Conservation (phyloP, 768 basidiomycete species). For the Pisolithus marmoratus region DNA sequence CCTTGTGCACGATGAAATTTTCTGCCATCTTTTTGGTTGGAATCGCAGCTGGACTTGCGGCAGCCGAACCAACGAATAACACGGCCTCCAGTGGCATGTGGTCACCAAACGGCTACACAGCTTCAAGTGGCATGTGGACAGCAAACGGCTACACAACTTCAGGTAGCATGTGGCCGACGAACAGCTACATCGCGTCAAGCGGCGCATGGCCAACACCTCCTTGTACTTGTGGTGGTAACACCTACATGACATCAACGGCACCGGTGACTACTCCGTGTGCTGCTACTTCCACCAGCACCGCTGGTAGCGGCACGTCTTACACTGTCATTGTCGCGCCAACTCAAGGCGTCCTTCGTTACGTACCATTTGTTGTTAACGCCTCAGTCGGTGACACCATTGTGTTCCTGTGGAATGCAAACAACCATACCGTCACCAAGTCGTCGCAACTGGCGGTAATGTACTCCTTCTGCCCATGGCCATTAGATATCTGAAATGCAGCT, state of each 20-base stretch:
- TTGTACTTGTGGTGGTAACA: slow-evolving; percentile 20
- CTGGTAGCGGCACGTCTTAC: slow-evolving; percentile 52
- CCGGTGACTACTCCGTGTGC: slow-evolving; percentile 17
- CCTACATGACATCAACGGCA: slow-evolving; percentile 28
- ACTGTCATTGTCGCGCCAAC: slow-evolving; percentile 76
- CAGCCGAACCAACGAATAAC: not conserved
- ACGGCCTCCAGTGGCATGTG: too few species aligned
- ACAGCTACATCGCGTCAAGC: too few species aligned
- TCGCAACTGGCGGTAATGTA: slow-evolving; percentile 30
- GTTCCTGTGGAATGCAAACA: slow-evolving; percentile 74
- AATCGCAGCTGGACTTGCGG: not conserved
- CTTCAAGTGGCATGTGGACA: too few species aligned
- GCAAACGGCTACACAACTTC: too few species aligned
- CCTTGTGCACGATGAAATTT: not conserved
- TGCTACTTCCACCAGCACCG: slow-evolving; percentile 5
- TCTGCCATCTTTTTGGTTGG: not conserved
- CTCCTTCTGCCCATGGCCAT: not conserved
- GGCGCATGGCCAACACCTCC: slow-evolving; percentile 25
- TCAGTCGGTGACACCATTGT: slow-evolving; percentile 71
- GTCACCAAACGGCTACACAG: too few species aligned
- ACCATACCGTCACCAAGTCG: slow-evolving; percentile 9
- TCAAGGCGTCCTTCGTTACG: slow-evolving; percentile 60
- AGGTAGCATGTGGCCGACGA: too few species aligned
- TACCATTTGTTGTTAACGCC: slow-evolving; percentile 72
- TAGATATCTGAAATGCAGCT: too few species aligned